Conservation (phyloP, 1,284 basidiomycete species). For the Pascua sp. region DNA sequence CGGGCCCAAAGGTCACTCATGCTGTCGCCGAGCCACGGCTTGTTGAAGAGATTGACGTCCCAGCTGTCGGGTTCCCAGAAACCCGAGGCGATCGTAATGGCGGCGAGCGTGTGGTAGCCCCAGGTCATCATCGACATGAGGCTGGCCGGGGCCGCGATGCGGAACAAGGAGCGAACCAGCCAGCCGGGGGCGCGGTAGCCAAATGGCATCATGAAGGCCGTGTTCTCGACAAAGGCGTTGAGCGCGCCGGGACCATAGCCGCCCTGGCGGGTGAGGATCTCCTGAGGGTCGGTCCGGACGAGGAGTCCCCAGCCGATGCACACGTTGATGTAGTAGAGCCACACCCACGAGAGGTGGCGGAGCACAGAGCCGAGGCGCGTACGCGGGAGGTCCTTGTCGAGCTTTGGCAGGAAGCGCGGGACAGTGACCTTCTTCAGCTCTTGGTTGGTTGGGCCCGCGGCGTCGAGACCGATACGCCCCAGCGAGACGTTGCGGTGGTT, state of each 20-base stretch:
- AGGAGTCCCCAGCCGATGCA: not conserved
- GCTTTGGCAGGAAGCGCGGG: slow-evolving; percentile 22
- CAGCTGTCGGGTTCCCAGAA: slow-evolving; percentile 36
- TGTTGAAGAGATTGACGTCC: slow-evolving; percentile 42
- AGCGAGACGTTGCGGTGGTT: slow-evolving; percentile 37
- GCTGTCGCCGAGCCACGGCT: slow-evolving; percentile 37
- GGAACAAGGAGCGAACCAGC: not conserved
- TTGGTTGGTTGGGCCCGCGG: slow-evolving; percentile 1
- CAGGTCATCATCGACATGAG: slow-evolving; percentile 11
- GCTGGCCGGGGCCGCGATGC: not conserved
- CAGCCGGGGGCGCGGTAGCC: too few species aligned
- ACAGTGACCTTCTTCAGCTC: not conserved
- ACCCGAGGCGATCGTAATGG: slow-evolving; percentile 17
- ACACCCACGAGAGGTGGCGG: not conserved
- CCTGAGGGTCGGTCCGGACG: too few species aligned
- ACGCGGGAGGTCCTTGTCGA: not conserved
- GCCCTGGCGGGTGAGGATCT: too few species aligned
- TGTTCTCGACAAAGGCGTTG: too few species aligned
- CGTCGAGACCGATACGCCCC: slow-evolving; percentile 21
- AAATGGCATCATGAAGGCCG: too few species aligned
- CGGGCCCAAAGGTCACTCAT: slow-evolving; percentile 47
- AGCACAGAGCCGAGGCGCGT: not conserved
- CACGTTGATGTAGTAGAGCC: not conserved
- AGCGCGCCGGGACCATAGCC: too few species aligned
- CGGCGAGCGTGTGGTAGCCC: slow-evolving; percentile 37